Evolutionary conservation across 2,329 filamentous ascomycete genomes (phyloP), one percentile per base, ranked within the genome.

Genomic region (Fusarium buharicum): DNA sequence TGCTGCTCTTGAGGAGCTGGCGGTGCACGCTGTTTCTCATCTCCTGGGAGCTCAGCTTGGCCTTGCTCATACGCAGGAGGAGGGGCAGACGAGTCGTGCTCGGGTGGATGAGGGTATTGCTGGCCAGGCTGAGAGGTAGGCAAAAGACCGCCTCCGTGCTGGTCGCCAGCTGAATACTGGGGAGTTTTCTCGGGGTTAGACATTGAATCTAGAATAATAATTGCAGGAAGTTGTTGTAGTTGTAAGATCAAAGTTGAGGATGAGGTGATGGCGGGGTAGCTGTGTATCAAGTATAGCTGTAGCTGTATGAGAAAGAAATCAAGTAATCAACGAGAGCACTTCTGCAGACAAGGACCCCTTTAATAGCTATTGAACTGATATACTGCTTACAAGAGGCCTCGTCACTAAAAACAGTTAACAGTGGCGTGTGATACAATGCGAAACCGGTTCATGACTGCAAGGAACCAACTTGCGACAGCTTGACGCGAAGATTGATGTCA

Each of bases 151-250:
- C 61, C 14, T 52, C 62, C 62, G 7, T 55, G 43, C 58, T 65
- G 62, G 14, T 22, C 24, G 9, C 62, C 62, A 49, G 62, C 34
- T 17, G 54, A 37, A 48, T 66, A 57, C 27, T 54, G 56, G 33
- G 67, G 66, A 40, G 59, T 18, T 28, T 67, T 67, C 56, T 66
- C 66, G 37, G 62, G 62, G 28, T 66, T 66, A 38, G 62, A 65
- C 62, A 65, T 65, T 10, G 49, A 43, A 30, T 13, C 31, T 49
- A 49, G 16, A 24, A 36, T 48, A 44, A 24, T 16, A 37, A 28
- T 22, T 30, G 36, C 39, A 22, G 46, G 33, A 31, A 36, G 53
- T 33, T 39, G 41, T 48, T 40, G 36, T 20, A 36, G 40, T 47
- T 64, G 61, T 14, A 54, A 51, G 43, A 31, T 56, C 4, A 31